Base-by-base conservation (phyloP, 768 basidiomycete genomes). In the Mrakia frigida region DNA sequence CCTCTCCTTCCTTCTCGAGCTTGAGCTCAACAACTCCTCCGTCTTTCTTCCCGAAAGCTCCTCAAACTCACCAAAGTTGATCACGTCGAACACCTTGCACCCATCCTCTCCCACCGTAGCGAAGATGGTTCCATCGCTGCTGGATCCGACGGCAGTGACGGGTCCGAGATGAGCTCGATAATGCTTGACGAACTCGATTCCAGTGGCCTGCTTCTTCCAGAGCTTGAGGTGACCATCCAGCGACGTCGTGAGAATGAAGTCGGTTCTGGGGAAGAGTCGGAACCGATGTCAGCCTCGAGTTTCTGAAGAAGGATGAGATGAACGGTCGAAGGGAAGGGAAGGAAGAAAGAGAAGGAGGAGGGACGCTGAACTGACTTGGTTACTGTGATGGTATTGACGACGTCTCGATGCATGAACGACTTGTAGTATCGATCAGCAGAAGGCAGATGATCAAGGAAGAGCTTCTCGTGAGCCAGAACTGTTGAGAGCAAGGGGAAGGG, bases 111-210 rank as follows among this genome's bases (percentile, higher is more conserved):
- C 90, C 2, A 98, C 87, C 37, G 90, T 96, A 1, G 96, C 96
- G 83, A 93, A 94, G 53, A 94, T 84, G 81, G 92, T 90, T 0
- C 97, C 97, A 82, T 99, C 95, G 61, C 90, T 90, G 80, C 93
- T 95, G 35, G 90, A 91, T 33, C 91, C 91, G 6, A 98, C 90
- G 11, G 88, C 89, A 5, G 89, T 85, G 35, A 98, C 87, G 13
- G 92, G 88, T 35, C 88, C 87, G 31, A 95, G 86, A 80, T 97
- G 95, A 1, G 97, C 94, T 65, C 97, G 90, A 83, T 96, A 99
- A 79, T 95, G 93, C 84, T 99, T 99, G 77, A 98, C 96, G 80
- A 98, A 98, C 84, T 98, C 97, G 81, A 99, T 94, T 6, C 95
- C 96, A 9, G 86, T 74, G 31, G 94, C 92, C 85, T 97, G 94